phyloP scores from a whole-genome alignment of 139 green algal genomes.

The Chlorella sp. region DNA sequence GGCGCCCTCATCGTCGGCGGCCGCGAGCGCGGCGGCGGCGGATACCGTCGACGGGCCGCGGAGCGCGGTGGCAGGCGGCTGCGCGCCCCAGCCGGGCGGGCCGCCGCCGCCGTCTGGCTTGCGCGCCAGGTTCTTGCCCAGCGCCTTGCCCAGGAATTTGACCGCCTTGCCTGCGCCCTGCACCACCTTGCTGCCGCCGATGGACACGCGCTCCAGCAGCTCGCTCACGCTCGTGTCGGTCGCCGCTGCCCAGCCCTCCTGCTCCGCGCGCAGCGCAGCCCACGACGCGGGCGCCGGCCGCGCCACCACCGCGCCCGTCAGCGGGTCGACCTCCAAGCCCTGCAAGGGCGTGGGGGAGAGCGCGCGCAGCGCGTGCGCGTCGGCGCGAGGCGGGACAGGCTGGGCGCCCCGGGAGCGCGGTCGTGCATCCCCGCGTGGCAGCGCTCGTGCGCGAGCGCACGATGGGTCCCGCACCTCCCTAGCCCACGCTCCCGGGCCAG shows the following conservation, averaged over 20 bases:
- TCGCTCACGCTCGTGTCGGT: constrained; percentile 48
- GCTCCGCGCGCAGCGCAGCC: constrained; percentile 19
- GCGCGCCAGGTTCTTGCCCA: constrained; percentile 38
- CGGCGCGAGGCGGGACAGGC: no score
- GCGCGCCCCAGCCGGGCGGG: not conserved
- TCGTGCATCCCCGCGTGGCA: no score
- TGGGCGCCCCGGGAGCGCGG: no score
- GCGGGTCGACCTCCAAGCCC: constrained; percentile 47
- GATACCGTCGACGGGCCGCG: not conserved
- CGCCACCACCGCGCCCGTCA: constrained; percentile 11
- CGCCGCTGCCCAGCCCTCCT: constrained; percentile 43
- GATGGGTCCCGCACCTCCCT: no score
- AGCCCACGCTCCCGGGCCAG: no score
- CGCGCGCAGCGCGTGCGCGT: no score
- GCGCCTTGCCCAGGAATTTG: constrained; percentile 47
- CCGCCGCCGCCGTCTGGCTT: constrained; percentile 1
- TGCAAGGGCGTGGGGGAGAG: no score
- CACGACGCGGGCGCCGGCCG: not conserved
- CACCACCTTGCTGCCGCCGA: constrained; percentile 32
- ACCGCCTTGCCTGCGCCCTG: constrained; percentile 48
- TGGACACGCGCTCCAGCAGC: constrained; percentile 41
- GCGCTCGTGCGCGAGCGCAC: no score
- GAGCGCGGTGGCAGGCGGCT: not conserved
- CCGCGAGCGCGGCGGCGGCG: not conserved
- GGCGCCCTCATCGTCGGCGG: not conserved